Percentiles rank a stretch among this genome's conserved stretches.
phyloP scores from a whole-genome alignment of 345 rosid species.

The Odontarrhena argentea region DNA sequence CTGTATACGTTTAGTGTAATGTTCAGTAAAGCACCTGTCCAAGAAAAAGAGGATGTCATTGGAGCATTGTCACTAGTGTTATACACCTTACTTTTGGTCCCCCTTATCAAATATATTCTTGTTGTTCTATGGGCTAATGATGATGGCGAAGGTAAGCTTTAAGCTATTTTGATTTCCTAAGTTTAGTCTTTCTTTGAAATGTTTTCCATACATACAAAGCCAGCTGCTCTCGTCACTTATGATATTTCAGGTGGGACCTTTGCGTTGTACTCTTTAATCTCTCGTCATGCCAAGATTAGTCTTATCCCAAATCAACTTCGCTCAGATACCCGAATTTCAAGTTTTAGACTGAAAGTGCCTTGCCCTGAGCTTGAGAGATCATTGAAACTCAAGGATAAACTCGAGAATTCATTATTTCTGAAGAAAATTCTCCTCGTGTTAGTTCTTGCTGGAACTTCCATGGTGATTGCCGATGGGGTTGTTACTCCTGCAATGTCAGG shows the following conservation, averaged over 20 bases:
- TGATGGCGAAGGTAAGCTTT: conserved; percentile 88
- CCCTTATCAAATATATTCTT: conserved; percentile 88
- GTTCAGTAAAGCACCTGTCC: conserved; percentile 85
- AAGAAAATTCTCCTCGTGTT: conserved; percentile 81
- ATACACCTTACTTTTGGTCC: conserved; percentile 85
- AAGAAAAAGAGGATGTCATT: conserved; percentile 78
- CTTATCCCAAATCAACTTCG: conserved; percentile 98
- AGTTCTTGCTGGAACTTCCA: conserved; percentile 96
- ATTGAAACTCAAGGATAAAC: conserved; percentile 88
- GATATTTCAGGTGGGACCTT: conserved; percentile 83
- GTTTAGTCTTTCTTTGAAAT: neutral
- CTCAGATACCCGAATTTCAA: conserved; percentile 93
- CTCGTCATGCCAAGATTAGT: conserved; percentile 96
- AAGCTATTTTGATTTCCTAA: conserved; percentile 20
- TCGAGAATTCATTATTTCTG: conserved; percentile 70
- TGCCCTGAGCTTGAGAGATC: conserved; percentile 98
- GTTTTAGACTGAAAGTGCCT: conserved; percentile 96
- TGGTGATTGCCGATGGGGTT: conserved; percentile 98
- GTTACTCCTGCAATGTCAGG: conserved; percentile 99
- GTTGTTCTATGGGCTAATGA: conserved; percentile 99
- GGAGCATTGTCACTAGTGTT: conserved; percentile 94
- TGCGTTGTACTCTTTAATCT: conserved; percentile 93
- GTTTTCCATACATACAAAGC: neutral
- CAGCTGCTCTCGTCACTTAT: conserved; percentile 6
- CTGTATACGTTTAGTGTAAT: conserved; percentile 92